Evolutionary conservation across 164 flowering plant species (phyloP), one percentile per base, ranked within the genome.

Genomic region (Vitis rupestris): DNA sequence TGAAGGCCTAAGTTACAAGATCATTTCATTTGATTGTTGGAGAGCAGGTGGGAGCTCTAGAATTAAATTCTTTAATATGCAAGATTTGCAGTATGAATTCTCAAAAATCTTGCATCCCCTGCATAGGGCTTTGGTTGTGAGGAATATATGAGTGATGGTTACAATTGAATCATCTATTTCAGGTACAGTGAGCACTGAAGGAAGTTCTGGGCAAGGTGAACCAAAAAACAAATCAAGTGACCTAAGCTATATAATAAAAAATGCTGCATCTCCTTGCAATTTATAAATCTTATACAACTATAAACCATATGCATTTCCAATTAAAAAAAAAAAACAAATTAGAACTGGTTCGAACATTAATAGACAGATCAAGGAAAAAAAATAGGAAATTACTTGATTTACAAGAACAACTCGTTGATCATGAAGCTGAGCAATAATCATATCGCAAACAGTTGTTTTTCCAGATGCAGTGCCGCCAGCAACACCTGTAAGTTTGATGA

Each of bases 381-480:
- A 23, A 0, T 9, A 68, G 16, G 17, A 49, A 63, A 14, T 69
- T 71, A 87, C 93, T 74, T 89, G 93, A 79, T 82, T 76, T 12
- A 89, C 72, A 65, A 89, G 90, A 67, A 87, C 83, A 69, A 87
- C 93, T 8, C 93, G 83, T 57, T 86, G 88, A 80, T 89, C 87
- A 63, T 75, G 93, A 50, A 89, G 88, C 75, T 79, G 89, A 17
- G 81, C 44, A 55, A 89, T 83, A 49, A 89, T 89, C 88, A 81
- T 81, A 72, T 85, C 72, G 76, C 93, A 89, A 17, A 89, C 93
- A 13, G 93, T 85, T 56, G 93, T 87, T 59, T 89, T 89, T 9
- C 93, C 93, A 11, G 90, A 89, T 11, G 93, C 91, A 59, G 87
- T 83, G 14, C 93, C 91, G 10, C 93, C 91, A 27, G 91, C 85